Evolutionary conservation across 2,329 filamentous ascomycete genomes (phyloP), one percentile per base, ranked within the genome.

Genomic region (Rutstroemia sp.): DNA sequence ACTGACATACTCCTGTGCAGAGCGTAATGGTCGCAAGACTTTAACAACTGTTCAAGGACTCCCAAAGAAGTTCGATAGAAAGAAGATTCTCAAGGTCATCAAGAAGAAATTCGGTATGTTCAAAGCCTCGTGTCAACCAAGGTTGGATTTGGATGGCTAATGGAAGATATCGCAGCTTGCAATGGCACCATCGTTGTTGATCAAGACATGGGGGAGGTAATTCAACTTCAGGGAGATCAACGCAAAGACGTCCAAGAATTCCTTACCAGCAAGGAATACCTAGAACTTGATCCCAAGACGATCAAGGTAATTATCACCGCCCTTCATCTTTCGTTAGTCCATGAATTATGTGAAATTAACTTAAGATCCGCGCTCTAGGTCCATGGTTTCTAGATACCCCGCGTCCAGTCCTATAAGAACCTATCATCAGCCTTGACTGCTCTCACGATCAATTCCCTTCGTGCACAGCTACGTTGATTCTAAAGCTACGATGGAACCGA

Each of bases 11-110:
- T 56, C 60, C 42, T 58, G 47, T 37, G 60, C 47, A 97, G 92
- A 99, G 81, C 94, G 94, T 80, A 99, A 99, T 97, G 94, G 94
- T 86, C 94, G 94, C 77, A 99, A 99, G 85, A 97, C 94, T 81
- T 83, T 99, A 88, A 99, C 94, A 70, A 99, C 94, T 70, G 92
- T 99, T 71, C 92, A 97, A 84, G 94, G 94, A 77, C 86, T 99
- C 71, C 92, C 94, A 64, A 94, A 94, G 81, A 96, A 97, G 75
- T 97, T 96, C 73, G 92, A 96, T 79, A 91, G 94, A 78, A 97
- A 96, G 86, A 96, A 96, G 81, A 96, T 99, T 74, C 86, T 99
- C 71, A 96, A 96, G 82, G 92, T 95, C 77, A 96, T 97, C 82
- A 97, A 97, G 87, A 97, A 97, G 85, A 94, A 96, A 75, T 97